phyloP scores from a whole-genome alignment of 176 grass and related monocot species.

The Juncus effusus region DNA sequence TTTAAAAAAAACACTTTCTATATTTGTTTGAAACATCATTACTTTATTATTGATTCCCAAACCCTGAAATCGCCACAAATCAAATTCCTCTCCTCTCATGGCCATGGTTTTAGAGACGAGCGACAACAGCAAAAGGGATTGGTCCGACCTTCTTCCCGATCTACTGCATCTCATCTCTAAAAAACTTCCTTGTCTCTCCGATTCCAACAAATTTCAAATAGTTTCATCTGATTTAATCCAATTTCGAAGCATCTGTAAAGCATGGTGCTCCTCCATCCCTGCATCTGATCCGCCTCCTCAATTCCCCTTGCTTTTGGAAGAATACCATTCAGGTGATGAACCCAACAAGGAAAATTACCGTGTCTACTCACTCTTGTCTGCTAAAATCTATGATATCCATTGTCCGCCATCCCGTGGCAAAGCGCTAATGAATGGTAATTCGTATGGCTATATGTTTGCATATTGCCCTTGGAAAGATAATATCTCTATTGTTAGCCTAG shows the following conservation, averaged over 20 bases:
- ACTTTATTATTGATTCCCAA: too few species aligned
- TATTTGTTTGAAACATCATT: too few species aligned
- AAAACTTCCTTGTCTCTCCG: background rate
- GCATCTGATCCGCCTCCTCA: background rate
- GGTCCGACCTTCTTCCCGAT: background rate
- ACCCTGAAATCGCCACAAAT: too few species aligned
- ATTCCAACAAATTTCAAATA: background rate
- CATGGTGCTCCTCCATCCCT: background rate
- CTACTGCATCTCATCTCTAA: background rate
- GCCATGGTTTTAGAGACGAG: too few species aligned
- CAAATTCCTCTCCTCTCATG: too few species aligned
- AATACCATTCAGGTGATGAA: too few species aligned
- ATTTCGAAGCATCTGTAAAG: background rate
- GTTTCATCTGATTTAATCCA: background rate
- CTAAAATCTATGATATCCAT: slow-evolving; percentile 1
- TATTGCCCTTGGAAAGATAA: too few species aligned
- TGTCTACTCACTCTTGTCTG: slow-evolving; percentile 20
- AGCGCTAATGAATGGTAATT: background rate
- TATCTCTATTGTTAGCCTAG: too few species aligned
- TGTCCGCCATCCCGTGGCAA: background rate
- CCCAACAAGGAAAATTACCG: too few species aligned
- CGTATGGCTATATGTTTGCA: slow-evolving; percentile 10
- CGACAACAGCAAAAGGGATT: background rate
- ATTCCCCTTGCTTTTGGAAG: background rate
- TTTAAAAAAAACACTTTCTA: too few species aligned